Percentiles rank a stretch among this genome's conserved stretches.
Evolutionary conservation across 441 rosid species (phyloP).

Genomic region (Erodium texanum): DNA sequence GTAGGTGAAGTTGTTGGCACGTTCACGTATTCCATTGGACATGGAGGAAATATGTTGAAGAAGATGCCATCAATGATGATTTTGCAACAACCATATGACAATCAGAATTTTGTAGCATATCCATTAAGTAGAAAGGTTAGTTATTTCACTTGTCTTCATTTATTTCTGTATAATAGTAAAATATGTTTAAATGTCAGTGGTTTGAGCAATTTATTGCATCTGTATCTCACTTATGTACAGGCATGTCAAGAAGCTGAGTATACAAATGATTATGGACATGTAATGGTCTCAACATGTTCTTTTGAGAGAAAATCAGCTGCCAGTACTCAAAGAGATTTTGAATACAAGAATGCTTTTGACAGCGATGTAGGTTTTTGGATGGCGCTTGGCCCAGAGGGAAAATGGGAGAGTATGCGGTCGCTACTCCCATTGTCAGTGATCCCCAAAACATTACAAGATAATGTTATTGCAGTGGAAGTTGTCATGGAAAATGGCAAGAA

Average conservation of each 20-base stretch:
- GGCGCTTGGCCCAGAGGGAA: conserved; percentile 45
- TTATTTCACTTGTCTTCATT: conserved; percentile 1
- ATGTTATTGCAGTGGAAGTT: conserved; percentile 83
- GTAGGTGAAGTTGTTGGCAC: conserved; percentile 95
- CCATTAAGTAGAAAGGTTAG: conserved; percentile 72
- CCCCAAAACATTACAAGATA: conserved; percentile 56
- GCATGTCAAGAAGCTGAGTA: conserved; percentile 43
- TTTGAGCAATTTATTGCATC: background rate
- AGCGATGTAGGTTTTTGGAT: conserved; percentile 92
- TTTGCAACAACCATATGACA: conserved; percentile 49
- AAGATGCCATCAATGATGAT: conserved; percentile 75
- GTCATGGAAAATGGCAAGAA: conserved; percentile 86
- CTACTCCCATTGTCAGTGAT: conserved; percentile 73
- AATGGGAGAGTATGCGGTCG: conserved; percentile 87
- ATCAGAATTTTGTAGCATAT: conserved; percentile 43
- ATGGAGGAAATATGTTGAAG: conserved; percentile 47
- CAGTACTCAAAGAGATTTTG: conserved; percentile 44
- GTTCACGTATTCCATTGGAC: conserved; percentile 77
- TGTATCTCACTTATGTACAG: conserved; percentile 24
- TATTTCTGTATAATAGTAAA: background rate
- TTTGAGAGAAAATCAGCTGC: conserved; percentile 60
- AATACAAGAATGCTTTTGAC: conserved; percentile 33
- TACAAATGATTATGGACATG: conserved; percentile 47
- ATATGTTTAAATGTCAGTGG: background rate
- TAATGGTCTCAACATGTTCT: conserved; percentile 63